These are phyloP conservation scores for Aspergillus ostianus DNA, from an alignment of 495 filamentous ascomycete species.

Conservation along the genomic window DNA sequence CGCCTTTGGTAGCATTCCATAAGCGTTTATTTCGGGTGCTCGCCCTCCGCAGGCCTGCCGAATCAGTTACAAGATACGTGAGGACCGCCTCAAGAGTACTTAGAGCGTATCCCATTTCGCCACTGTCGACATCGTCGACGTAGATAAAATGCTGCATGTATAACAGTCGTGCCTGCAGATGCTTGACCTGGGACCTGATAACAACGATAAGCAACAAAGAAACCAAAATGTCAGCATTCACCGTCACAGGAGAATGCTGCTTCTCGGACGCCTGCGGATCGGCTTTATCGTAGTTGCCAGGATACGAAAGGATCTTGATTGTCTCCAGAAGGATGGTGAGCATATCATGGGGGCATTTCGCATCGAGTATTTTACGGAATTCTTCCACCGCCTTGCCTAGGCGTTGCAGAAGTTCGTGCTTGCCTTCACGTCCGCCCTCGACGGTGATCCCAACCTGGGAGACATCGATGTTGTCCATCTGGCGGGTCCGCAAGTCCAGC, in stretches of 20 bases:
- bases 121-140: constrained; percentile 94
- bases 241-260: constrained; percentile 61
- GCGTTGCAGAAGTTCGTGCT: constrained; percentile 67
- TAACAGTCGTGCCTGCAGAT: constrained; percentile 80
- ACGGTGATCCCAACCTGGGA: constrained; percentile 88
- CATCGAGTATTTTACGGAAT: constrained; percentile 81
- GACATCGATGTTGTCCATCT: constrained; percentile 92
- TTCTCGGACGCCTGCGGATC: constrained; percentile 55
- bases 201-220: constrained; percentile 90
- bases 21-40: constrained; percentile 82
- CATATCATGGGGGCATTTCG: constrained; percentile 93
- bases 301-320: constrained; percentile 73
- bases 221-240: constrained; percentile 95
- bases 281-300: constrained; percentile 36
- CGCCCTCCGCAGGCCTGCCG: constrained; percentile 73
- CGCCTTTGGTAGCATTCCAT: constrained; percentile 80
- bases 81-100: constrained; percentile 96
- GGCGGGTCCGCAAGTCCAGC: constrained; percentile 81
- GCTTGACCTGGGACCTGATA: constrained; percentile 84
- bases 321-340: constrained; percentile 83
- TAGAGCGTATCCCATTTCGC: constrained; percentile 94
- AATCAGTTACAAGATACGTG: constrained; percentile 82
- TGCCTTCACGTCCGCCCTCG: constrained; percentile 67
- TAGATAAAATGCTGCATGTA: constrained; percentile 98
- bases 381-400: constrained; percentile 79